A percentile compares a stretch with the other conserved stretches of the same genome.
Conservation (phyloP, 2,329 filamentous ascomycete genomes). For the Botrytis medusae region DNA sequence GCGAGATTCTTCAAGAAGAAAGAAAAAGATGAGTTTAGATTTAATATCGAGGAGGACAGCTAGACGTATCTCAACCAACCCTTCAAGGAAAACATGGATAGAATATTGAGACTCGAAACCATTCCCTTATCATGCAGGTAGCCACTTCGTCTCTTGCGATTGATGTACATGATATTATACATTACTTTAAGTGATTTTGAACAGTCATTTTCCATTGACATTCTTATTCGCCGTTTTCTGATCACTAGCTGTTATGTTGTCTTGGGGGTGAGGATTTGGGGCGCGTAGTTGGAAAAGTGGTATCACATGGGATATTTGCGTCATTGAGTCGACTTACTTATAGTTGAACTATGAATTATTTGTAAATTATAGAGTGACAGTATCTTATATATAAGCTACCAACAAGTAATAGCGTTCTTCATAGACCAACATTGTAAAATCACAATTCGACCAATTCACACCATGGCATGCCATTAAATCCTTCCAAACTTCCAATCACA, state of each 20-base stretch:
- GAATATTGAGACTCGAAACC: too few species aligned
- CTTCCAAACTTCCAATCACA: neutral
- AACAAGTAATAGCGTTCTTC: too few species aligned
- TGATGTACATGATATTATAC: neutral
- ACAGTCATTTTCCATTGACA: neutral
- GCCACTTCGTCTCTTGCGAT: too few species aligned
- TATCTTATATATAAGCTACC: neutral
- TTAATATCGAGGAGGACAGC: conserved; percentile 56
- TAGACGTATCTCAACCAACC: too few species aligned
- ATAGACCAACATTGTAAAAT: too few species aligned
- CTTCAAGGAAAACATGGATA: too few species aligned
- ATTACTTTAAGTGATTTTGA: neutral
- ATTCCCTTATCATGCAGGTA: too few species aligned
- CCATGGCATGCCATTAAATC: neutral
- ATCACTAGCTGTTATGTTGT: accelerated
- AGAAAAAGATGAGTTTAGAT: conserved; percentile 50
- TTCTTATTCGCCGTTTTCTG: neutral
- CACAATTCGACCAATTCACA: neutral
- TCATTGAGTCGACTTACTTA: neutral
- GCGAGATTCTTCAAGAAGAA: conserved; percentile 51
- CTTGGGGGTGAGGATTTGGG: too few species aligned
- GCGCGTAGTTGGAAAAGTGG: neutral
- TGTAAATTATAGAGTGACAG: neutral
- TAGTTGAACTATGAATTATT: neutral
- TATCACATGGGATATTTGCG: neutral